A percentile compares a stretch with the other conserved stretches of the same genome.
Conservation (phyloP, 768 basidiomycete species). For the Tricholoma terreum region DNA sequence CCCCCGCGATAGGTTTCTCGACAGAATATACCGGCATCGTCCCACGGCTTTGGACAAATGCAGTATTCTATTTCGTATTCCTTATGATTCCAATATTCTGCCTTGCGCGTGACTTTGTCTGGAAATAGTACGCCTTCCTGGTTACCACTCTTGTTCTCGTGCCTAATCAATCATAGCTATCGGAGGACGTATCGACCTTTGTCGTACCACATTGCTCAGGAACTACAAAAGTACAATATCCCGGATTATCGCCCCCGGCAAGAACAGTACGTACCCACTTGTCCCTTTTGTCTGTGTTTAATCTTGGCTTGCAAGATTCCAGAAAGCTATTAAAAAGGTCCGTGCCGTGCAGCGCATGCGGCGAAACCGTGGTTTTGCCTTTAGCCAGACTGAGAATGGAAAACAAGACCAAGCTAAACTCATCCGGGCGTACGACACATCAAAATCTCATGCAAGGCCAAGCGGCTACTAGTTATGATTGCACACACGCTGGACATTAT, state of each 20-base stretch:
- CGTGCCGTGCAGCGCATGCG: constrained; percentile 98
- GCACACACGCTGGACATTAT: constrained; percentile 2
- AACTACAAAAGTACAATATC: constrained; percentile 98
- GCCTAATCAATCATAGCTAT: constrained; percentile 52
- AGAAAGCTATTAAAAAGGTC: constrained; percentile 99
- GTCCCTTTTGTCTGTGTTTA: constrained; percentile 2
- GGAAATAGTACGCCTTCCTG: constrained; percentile 84
- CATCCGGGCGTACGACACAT: constrained; percentile 87
- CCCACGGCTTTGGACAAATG: constrained; percentile 83
- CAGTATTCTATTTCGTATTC: constrained; percentile 87
- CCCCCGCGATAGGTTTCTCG: constrained; percentile 86
- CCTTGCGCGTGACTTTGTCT: constrained; percentile 83
- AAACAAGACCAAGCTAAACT: constrained; percentile 85
- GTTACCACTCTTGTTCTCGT: constrained; percentile 5
- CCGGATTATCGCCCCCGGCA: constrained; percentile 96
- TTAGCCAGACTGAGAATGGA: constrained; percentile 92
- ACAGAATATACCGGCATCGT: constrained; percentile 89
- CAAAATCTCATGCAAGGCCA: constrained; percentile 66
- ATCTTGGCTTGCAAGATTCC: constrained; percentile 58
- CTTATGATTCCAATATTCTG: constrained; percentile 82
- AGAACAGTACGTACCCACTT: constrained; percentile 73
- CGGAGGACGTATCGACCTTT: constrained; percentile 85
- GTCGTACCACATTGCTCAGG: constrained; percentile 98
- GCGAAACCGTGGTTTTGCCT: constrained; percentile 94
- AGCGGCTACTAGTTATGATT: constrained; percentile 59